phyloP scores from a whole-genome alignment of 495 filamentous ascomycete genomes.

The Podospora australis region DNA sequence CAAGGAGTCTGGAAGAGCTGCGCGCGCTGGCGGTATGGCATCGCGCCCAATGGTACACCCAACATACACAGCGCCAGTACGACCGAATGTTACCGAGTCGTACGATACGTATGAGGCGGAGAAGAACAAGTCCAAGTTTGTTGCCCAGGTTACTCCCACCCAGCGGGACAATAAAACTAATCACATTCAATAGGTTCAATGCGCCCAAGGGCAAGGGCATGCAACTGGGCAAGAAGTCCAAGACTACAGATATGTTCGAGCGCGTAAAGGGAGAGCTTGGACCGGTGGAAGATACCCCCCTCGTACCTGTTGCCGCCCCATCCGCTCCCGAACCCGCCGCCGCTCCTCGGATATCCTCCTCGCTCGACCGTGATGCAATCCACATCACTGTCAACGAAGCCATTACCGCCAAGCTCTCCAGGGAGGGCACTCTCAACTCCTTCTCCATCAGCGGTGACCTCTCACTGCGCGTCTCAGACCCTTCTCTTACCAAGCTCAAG shows the following conservation, averaged over 20 bases:
- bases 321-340: slow-evolving; percentile 48
- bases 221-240: slow-evolving; percentile 97
- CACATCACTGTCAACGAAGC: slow-evolving; percentile 81
- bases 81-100: slow-evolving; percentile 65
- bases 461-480: slow-evolving; percentile 79
- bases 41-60: slow-evolving; percentile 71
- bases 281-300: slow-evolving; percentile 63
- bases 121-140: slow-evolving; percentile 87
- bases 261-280: slow-evolving; percentile 85
- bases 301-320: slow-evolving; percentile 62
- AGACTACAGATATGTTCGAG: slow-evolving; percentile 93
- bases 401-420: slow-evolving; percentile 77
- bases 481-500: slow-evolving; percentile 79
- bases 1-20: slow-evolving; percentile 67
- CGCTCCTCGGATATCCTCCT: slow-evolving; percentile 56
- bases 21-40: slow-evolving; percentile 47
- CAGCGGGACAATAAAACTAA: too few species aligned
- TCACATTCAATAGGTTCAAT: slow-evolving; percentile 34
- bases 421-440: slow-evolving; percentile 76
- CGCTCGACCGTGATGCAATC: slow-evolving; percentile 69
- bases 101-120: slow-evolving; percentile 93
- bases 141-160: neutral
- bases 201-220: slow-evolving; percentile 90
- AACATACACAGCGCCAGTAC: slow-evolving; percentile 76
- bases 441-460: slow-evolving; percentile 88